phyloP scores from a whole-genome alignment of 495 filamentous ascomycete genomes.

The Annulohypoxylon stygium region DNA sequence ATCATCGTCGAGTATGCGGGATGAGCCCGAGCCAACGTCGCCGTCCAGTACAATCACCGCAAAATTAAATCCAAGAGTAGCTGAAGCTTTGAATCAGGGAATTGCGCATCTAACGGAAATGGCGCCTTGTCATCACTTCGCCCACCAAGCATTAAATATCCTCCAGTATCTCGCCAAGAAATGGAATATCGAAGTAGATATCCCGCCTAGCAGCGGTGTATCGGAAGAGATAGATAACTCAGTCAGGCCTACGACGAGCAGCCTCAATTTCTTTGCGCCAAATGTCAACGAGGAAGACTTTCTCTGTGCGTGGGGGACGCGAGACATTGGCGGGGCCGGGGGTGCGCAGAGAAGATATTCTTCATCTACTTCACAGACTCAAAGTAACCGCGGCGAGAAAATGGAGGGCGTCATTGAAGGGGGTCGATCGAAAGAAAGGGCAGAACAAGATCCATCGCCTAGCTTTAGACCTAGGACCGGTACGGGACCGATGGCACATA shows the following conservation, averaged over 20 bases:
- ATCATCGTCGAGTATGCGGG: slow-evolving; percentile 34
- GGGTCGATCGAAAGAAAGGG: slow-evolving; percentile 22
- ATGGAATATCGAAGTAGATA: slow-evolving; percentile 67
- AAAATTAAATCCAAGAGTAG: slow-evolving; percentile 49
- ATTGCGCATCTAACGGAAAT: slow-evolving; percentile 68
- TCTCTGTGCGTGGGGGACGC: slow-evolving; percentile 52
- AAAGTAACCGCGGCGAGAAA: slow-evolving; percentile 34
- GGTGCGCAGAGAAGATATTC: slow-evolving; percentile 20
- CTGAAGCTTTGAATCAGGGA: slow-evolving; percentile 57
- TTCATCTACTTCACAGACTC: slow-evolving; percentile 19
- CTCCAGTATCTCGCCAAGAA: slow-evolving; percentile 66
- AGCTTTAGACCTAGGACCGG: slow-evolving; percentile 6
- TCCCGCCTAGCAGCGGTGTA: slow-evolving; percentile 39
- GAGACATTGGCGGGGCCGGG: slow-evolving; percentile 17
- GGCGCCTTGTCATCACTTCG: slow-evolving; percentile 70
- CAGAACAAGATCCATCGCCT: slow-evolving; percentile 34
- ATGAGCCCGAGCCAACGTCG: slow-evolving; percentile 47
- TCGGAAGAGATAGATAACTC: slow-evolving; percentile 48
- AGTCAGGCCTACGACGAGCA: slow-evolving; percentile 56
- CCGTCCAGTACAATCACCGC: slow-evolving; percentile 42
- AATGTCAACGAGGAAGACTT: slow-evolving; percentile 60
- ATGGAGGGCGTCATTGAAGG: slow-evolving; percentile 45
- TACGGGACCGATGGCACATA: slow-evolving; percentile 19
- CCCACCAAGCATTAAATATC: slow-evolving; percentile 69
- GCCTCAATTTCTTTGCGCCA: slow-evolving; percentile 66